Evolutionary conservation across 768 basidiomycete species (phyloP).

Genomic region (Mycena rosella): DNA sequence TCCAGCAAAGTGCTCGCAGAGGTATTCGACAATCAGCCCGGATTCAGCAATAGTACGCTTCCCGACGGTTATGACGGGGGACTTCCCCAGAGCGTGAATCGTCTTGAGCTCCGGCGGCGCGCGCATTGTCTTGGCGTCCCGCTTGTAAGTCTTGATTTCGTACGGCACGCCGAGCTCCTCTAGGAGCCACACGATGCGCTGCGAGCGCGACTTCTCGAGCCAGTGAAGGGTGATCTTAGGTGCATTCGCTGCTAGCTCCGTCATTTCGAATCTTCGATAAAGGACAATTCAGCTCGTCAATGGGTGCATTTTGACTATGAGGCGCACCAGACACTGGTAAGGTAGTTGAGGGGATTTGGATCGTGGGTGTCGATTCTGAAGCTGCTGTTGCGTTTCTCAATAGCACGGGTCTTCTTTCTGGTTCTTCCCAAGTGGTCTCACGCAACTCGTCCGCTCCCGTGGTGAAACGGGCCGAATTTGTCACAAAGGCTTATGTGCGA

Average conservation of each 20-base stretch:
- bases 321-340: too few relatives aligned
- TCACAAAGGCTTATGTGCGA: neutral
- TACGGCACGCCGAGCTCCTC: slow-evolving; percentile 58
- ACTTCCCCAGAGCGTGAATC: slow-evolving; percentile 52
- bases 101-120: slow-evolving; percentile 49
- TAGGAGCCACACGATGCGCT: slow-evolving; percentile 53
- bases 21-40: slow-evolving; percentile 46
- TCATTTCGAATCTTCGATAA: neutral
- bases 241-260: neutral
- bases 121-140: slow-evolving; percentile 31
- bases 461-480: neutral
- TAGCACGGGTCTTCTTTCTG: too few relatives aligned
- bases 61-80: slow-evolving; percentile 54
- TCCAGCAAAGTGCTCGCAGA: slow-evolving; percentile 25
- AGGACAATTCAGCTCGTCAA: neutral
- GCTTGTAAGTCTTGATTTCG: slow-evolving; percentile 50
- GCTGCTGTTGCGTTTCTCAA: too few relatives aligned
- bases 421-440: too few relatives aligned
- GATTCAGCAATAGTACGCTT: slow-evolving; percentile 53
- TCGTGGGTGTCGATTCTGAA: neutral
- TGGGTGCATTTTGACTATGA: too few relatives aligned
- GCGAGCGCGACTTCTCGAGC: too few relatives aligned
- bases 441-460: too few relatives aligned
- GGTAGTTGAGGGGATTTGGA: neutral
- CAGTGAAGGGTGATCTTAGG: slow-evolving; percentile 45